Base-by-base conservation (phyloP, 148 eudicot species). In the Vaccinium vitisidaea region DNA sequence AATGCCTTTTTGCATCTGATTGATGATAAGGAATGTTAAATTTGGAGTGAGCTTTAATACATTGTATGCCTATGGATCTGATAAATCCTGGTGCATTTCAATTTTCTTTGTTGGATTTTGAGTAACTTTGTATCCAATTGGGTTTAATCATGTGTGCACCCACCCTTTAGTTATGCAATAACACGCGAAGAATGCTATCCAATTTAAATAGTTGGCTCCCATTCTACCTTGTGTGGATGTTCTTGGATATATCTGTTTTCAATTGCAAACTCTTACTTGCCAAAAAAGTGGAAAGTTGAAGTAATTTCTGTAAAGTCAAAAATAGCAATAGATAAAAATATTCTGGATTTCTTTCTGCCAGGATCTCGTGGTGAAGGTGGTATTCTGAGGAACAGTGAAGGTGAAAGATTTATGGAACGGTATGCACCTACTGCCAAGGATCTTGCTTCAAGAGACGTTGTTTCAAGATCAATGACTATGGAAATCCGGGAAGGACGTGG, bases 301-400 rank as follows among this genome's bases (percentile, higher is more conserved):
- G 16, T 5, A 15, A 8, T 79, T 12, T 6, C 2, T 14, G 10
- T 39, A 23, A 19, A 2, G 14, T 52, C 0, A 8, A 27, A 13
- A 59, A 59, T 59, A n/a, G 3, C 43, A 56, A 55, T 52, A 54
- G 13, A 5, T 74, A 16, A 8, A 63, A 3, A 6, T 63, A 6
- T 80, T 59, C 27, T 80, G 63, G 77, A 32, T 70, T 67, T 67
- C 49, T 81, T 79, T 85, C 46, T 73, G 53, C 87, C 15, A 97
- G 99, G 99, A 78, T 97, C 99, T 73, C 98, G 99, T 77, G 99
- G 99, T 89, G 99, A 97, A 93, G 99, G 99, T 85, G 99, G 98
- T 73, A 97, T 95, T 82, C 83, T 97, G 82, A 93, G 98, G 86
- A 97, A 97, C 54, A 95, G 98, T 82, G 98, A 97, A 86, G 99